These are phyloP conservation scores for Colletotrichum spinosum DNA, from an alignment of 2,329 filamentous ascomycete genomes.

Conservation along the genomic window DNA sequence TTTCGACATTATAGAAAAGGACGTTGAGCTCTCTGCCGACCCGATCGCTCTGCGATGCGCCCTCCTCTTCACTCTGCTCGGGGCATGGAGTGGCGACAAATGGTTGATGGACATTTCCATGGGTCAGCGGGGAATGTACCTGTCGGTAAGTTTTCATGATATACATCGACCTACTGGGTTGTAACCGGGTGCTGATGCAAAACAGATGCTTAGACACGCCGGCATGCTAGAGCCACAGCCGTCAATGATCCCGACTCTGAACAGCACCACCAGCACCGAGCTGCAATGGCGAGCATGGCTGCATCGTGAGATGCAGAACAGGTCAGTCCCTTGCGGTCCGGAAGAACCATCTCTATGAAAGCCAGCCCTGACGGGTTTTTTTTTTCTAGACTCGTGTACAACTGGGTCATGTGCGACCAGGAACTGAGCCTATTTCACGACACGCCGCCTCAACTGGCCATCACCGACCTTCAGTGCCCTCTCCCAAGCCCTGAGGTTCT, in stretches of 20 bases:
- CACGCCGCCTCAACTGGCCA: conserved; percentile 70
- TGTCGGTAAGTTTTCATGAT: conserved; percentile 60
- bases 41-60: conserved; percentile 73
- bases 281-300: conserved; percentile 74
- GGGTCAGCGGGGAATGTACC: conserved; percentile 80
- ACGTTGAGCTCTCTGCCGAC: conserved; percentile 75
- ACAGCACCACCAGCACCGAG: conserved; percentile 56
- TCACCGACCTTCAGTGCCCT: conserved; percentile 73
- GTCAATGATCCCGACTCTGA: conserved; percentile 56
- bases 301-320: conserved; percentile 71
- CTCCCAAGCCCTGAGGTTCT: conserved; percentile 71
- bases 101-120: conserved; percentile 84
- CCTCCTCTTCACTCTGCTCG: conserved; percentile 74
- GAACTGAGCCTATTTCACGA: conserved; percentile 77
- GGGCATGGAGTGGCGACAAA: conserved; percentile 80
- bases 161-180: neutral
- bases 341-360: neutral
- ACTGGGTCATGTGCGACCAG: conserved; percentile 80
- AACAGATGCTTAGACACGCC: conserved; percentile 75
- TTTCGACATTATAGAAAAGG: conserved; percentile 78
- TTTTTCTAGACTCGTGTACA: conserved; percentile 72
- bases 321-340: conserved; percentile 54
- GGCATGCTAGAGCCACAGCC: conserved; percentile 70
- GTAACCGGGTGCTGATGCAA: neutral
- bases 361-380: conserved; percentile 33